A percentile compares a stretch with the other conserved stretches of the same genome.
Conservation (phyloP, 108 stramenopile genomes). For the Pseudonitzschia multistriata region DNA sequence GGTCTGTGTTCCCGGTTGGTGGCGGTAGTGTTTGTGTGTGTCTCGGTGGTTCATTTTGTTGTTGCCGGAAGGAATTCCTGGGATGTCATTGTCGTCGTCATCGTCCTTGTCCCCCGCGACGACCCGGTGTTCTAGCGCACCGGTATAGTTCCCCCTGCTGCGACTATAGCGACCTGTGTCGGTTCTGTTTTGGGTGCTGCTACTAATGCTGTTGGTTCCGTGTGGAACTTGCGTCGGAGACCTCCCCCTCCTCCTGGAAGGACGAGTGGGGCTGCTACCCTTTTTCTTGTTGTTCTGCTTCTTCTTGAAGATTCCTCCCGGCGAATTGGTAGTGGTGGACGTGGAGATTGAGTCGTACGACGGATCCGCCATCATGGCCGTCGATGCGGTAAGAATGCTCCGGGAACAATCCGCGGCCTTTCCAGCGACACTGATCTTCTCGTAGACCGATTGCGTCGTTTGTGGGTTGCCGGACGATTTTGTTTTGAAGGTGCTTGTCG, state of each 20-base stretch:
- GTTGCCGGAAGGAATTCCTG: too few relatives aligned
- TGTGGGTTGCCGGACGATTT: too few relatives aligned
- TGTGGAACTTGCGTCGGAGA: background rate
- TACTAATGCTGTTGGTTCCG: background rate
- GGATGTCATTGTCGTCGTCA: too few relatives aligned
- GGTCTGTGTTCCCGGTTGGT: background rate
- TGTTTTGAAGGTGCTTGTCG: background rate
- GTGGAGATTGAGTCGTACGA: background rate
- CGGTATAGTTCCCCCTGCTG: too few relatives aligned
- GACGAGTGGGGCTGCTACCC: background rate
- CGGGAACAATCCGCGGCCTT: slow-evolving; percentile 4
- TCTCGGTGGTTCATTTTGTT: background rate
- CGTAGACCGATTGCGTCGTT: background rate
- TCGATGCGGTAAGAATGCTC: background rate
- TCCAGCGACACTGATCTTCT: background rate
- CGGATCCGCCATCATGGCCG: background rate
- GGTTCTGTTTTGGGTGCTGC: too few relatives aligned
- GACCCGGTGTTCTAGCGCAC: too few relatives aligned
- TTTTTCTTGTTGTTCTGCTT: too few relatives aligned
- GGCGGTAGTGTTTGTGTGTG: background rate
- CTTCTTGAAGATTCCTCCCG: too few relatives aligned
- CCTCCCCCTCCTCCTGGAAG: background rate
- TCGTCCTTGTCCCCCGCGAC: too few relatives aligned
- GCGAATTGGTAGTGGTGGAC: background rate
- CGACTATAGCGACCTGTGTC: too few relatives aligned